Evolutionary conservation across 768 basidiomycete species (phyloP), one percentile per base, ranked within the genome.

Genomic region (Mycena maculata): DNA sequence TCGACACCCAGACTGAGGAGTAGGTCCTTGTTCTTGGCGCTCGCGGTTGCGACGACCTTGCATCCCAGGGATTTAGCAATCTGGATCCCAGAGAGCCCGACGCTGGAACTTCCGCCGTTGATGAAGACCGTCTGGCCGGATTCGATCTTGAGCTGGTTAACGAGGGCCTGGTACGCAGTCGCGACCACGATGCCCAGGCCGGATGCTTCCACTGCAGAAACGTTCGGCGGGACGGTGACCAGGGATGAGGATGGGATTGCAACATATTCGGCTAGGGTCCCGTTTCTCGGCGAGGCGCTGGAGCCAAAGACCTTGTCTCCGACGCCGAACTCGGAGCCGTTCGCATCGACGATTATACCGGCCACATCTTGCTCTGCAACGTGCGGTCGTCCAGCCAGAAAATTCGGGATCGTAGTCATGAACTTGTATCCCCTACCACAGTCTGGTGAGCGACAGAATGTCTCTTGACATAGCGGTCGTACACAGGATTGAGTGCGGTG

Each of bases 401-500:
- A 79, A 44, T 82, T 83, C 11, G 89, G 89, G 25, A 84, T n/a
- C 0, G 76, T 1, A 18, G 71, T 73, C 85, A 91, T 86, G 3
- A 87, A 0, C 72, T 92, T 92, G 75, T 84, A 89, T 0, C 86
- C 88, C 36, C 90, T 91, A 65, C n/a, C 38, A 56, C 33, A 36
- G 6, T 7, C 33, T 7, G 6, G 33, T 36, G 33, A 36, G 33
- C 33, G 8, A 36, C n/a, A n/a, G n/a, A 36, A 36, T 36, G 6
- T 36, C 8, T 6, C 18, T 27, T 20, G 3, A n/a, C 22, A 31
- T 1, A 5, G n/a, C 9, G 50, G 44, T 27, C 28, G 16, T 75
- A 91, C 88, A 88, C 82, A 1, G 91, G 91, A 71, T 94, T 94
- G 44, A 93, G 79, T 0, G 90, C 89, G 0, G 84, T 85, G 12